Evolutionary conservation across 2,329 filamentous ascomycete genomes (phyloP).

Genomic region (Penicillium thymicola): DNA sequence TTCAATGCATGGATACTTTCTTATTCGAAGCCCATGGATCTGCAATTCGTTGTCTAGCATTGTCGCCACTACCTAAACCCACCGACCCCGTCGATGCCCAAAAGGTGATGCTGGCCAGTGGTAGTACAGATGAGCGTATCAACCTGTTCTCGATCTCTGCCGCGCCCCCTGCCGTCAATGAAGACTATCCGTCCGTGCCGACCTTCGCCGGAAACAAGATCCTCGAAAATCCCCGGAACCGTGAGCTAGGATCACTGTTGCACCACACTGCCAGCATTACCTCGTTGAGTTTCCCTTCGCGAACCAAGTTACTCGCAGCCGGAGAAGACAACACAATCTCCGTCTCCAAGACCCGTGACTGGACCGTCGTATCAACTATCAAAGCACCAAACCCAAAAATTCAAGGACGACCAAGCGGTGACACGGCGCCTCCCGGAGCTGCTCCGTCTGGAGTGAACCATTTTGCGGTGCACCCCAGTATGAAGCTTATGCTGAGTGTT

Average conservation of each 20-base stretch:
- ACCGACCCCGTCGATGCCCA: constrained; percentile 56
- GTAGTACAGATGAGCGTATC: constrained; percentile 88
- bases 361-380: constrained; percentile 81
- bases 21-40: constrained; percentile 92
- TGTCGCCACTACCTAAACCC: constrained; percentile 69
- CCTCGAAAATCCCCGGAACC: constrained; percentile 79
- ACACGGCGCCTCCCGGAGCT: constrained; percentile 78
- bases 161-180: constrained; percentile 57
- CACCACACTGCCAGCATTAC: constrained; percentile 85
- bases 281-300: constrained; percentile 73
- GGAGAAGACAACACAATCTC: constrained; percentile 90
- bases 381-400: constrained; percentile 83
- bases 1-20: constrained; percentile 85
- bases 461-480: constrained; percentile 91
- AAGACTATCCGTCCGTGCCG: constrained; percentile 59
- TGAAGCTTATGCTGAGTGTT: constrained; percentile 94
- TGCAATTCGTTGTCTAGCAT: constrained; percentile 80
- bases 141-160: constrained; percentile 89
- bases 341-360: constrained; percentile 82
- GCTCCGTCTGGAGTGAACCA: constrained; percentile 87
- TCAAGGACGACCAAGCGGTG: constrained; percentile 76
- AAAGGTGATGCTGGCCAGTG: constrained; percentile 85
- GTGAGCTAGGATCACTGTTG: constrained; percentile 79
- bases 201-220: constrained; percentile 69
- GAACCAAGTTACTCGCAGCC: constrained; percentile 81